Conservation (phyloP, 2,329 filamentous ascomycete genomes). For the Xylaria sp. region DNA sequence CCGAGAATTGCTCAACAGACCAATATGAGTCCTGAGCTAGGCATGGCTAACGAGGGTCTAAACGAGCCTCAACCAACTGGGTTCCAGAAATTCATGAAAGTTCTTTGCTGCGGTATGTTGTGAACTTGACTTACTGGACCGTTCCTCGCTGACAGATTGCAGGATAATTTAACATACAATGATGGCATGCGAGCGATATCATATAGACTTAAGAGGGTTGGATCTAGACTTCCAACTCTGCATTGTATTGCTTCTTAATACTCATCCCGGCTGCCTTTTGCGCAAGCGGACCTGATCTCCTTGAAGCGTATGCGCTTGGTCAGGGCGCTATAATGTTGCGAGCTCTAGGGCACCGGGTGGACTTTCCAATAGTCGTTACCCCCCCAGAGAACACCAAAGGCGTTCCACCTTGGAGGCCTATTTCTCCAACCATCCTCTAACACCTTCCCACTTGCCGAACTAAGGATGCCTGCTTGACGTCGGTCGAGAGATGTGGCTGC, state of each 20-base stretch:
- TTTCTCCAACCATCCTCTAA: slow-evolving; percentile 19
- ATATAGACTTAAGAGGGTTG: slow-evolving; percentile 50
- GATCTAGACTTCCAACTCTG: slow-evolving; percentile 43
- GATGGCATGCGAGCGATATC: slow-evolving; percentile 46
- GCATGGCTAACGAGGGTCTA: slow-evolving; percentile 64
- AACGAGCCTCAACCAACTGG: slow-evolving; percentile 81
- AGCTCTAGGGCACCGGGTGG: slow-evolving; percentile 4
- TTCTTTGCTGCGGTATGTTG: slow-evolving; percentile 84
- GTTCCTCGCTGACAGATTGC: slow-evolving; percentile 12
- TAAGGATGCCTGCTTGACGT: slow-evolving; percentile 28
- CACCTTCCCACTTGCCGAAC: slow-evolving; percentile 16
- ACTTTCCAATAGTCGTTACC: slow-evolving; percentile 7
- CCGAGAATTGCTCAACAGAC: slow-evolving; percentile 71
- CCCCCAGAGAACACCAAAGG: slow-evolving; percentile 10
- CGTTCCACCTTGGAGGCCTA: slow-evolving; percentile 11
- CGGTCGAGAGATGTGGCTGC: slow-evolving; percentile 22
- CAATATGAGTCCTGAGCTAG: slow-evolving; percentile 67
- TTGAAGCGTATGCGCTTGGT: slow-evolving; percentile 38
- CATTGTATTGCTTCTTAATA: slow-evolving; percentile 49
- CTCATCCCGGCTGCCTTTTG: slow-evolving; percentile 38
- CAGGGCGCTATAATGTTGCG: slow-evolving; percentile 33
- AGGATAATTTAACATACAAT: slow-evolving; percentile 45
- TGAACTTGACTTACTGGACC: slow-evolving; percentile 7
- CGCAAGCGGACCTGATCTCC: slow-evolving; percentile 36
- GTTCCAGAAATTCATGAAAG: slow-evolving; percentile 93